Base-by-base conservation (phyloP, 2,329 filamentous ascomycete genomes). In the Aphanocladium album region DNA sequence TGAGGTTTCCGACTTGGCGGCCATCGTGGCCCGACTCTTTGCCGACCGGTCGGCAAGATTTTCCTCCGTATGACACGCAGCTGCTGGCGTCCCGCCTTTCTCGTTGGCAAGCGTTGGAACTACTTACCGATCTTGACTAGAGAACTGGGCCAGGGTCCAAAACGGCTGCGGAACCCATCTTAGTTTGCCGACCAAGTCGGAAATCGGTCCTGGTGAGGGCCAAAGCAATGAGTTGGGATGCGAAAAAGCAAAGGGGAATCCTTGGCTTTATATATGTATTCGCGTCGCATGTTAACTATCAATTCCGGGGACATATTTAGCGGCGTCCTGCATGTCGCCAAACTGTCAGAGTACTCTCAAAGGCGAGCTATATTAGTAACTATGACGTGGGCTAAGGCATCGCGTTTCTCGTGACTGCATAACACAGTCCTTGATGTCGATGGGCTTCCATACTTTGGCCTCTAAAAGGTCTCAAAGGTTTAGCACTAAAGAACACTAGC, bases 21-120 rank as follows among this genome's bases (percentile, higher is more conserved):
- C 53, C 39, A 21, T 56, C 41, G 25, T 30, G 3, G n/a, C 43
- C 33, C 8, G 39, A 33, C 27, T 2, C 21, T 27, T 57, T 57
- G 54, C 54, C 54, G 43, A 57, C n/a, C 33, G 43, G 43, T 57
- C 54, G 54, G 54, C 54, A 49, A 35, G 53, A 17, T 46, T 46
- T 45, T 45, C 11, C 17, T 21, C 52, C n/a, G 25, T 45, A 55
- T 45, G 33, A 27, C 19, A 25, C 19, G 45, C 23, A 27, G 23
- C 17, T 16, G 8, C 5, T 39, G 35, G 12, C 23, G 45, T 47
- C 23, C 45, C 45, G 45, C 45, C 45, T 46, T 46, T 39, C 35
- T 12, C 11, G 12, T 39, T 12, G 35, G 35, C 35, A 39, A 39
- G 35, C 35, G 35, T 39, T 39, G 35, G 35, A 39, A 17, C 35